A percentile compares a stretch with the other conserved stretches of the same genome.
Evolutionary conservation across 768 basidiomycete species (phyloP).

Genomic region (Rhodotorula sphaerocarpa): DNA sequence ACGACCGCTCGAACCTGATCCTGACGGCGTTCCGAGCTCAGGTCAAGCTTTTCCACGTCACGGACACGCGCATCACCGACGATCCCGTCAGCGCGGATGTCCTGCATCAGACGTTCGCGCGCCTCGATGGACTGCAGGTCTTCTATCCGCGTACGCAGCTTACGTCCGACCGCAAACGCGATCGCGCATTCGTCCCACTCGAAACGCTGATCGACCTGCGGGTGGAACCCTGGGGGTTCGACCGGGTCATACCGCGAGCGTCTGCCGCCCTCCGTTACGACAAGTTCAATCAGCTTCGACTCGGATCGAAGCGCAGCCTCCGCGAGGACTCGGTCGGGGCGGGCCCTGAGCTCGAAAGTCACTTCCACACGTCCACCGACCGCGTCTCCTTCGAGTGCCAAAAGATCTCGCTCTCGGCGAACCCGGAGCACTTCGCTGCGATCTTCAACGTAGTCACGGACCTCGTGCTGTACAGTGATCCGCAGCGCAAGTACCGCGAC

Average conservation of each 20-base stretch:
- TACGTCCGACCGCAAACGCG: not conserved
- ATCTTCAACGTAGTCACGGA: slow-evolving; percentile 81
- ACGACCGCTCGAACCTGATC: slow-evolving; percentile 55
- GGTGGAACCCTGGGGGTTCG: slow-evolving; percentile 72
- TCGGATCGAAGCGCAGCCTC: slow-evolving; percentile 21
- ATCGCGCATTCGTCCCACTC: slow-evolving; percentile 58
- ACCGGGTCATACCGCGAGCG: slow-evolving; percentile 81
- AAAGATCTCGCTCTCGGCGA: slow-evolving; percentile 76
- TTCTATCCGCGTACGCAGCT: slow-evolving; percentile 58
- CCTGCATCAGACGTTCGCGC: slow-evolving; percentile 76
- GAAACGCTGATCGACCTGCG: slow-evolving; percentile 67
- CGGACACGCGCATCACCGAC: slow-evolving; percentile 67
- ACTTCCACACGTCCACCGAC: slow-evolving; percentile 47
- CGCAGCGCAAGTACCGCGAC: slow-evolving; percentile 65
- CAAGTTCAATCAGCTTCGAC: slow-evolving; percentile 82
- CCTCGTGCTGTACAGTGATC: slow-evolving; percentile 81
- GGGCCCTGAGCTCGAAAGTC: not conserved
- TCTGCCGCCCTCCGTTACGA: slow-evolving; percentile 79
- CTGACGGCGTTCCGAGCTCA: slow-evolving; percentile 71
- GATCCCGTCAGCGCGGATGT: slow-evolving; percentile 79
- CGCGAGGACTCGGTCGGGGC: slow-evolving; percentile 1
- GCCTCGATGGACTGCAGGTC: slow-evolving; percentile 71
- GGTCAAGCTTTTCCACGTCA: slow-evolving; percentile 66
- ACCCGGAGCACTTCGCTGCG: slow-evolving; percentile 68
- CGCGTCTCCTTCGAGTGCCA: slow-evolving; percentile 72